Base-by-base conservation (phyloP, 768 basidiomycete species). In the Hydnum rufescens region DNA sequence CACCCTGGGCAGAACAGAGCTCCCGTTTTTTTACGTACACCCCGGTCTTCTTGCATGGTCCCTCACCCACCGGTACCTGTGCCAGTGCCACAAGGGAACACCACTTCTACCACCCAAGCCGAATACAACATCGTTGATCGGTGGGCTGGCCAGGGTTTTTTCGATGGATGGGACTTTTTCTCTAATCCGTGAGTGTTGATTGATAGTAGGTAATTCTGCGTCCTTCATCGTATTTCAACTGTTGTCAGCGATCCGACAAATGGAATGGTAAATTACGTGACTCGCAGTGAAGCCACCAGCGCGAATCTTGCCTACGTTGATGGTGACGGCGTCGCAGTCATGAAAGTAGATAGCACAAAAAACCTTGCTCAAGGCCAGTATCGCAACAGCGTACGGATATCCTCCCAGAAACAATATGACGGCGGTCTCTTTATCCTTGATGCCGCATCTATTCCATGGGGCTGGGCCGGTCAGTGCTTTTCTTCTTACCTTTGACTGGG, bases 231-330 rank as follows among this genome's bases (percentile, higher is more conserved):
- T 13, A 47, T 8, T 8, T 25, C 13, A 16, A 16, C 26, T 16
- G 1, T 28, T 8, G 8, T 47, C 25, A 50, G 49, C 32, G 84
- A 87, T 63, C 84, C 84, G 2, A 86, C 84, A 0, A 64, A 75
- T 57, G 84, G 84, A 18, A 65, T 65, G 25, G 85, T 87, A 47
- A 70, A 75, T 54, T 87, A 76, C 62, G 67, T 75, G 55, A 64
- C 58, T 31, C 61, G 66, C 58, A 60, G 63, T 1, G 64, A 74
- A 23, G 81, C 82, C 1, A 65, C 64, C 51, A 57, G 63, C 6
- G 68, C 74, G 32, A 70, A 71, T 1, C 72, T 87, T 34, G 76
- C 80, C 2, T 79, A 71, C 58, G 73, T 83, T 26, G 77, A 85
- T 56, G 71, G 80, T 54, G 74, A 77, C 58, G 72, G 72, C 28